Evolutionary conservation across 805 yeast species (phyloP), one percentile per base, ranked within the genome.

Genomic region (Brettanomyces bruxellensis): DNA sequence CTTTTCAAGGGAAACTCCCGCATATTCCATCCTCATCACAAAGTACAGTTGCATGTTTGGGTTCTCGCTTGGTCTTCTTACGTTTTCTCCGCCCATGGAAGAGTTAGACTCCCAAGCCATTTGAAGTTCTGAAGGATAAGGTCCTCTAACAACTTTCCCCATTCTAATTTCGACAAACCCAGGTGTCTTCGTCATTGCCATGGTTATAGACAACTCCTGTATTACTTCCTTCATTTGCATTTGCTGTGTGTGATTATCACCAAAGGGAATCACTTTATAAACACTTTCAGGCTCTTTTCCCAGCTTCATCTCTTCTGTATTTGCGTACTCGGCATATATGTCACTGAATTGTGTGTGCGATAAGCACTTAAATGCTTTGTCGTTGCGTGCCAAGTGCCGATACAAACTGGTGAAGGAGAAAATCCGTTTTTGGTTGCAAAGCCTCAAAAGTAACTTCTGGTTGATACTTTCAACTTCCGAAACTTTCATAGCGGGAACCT

Each of bases 221-320:
- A 70, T 60, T 7, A 72, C 59, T 49, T 74, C 72, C 18, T 61
- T 56, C 6, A 71, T 55, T 2, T 68, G 59, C 14, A 72, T 62
- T 54, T 75, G 79, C 5, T 67, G 70, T 34, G 57, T 54, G 34
- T 60, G 64, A 22, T 61, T 69, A 42, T 67, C 62, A 18, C 77
- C 78, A 62, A 78, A 76, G 8, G 83, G 81, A 45, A 76, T 68
- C 14, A 78, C 57, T 50, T 78, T 77, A 61, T 71, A 67, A 34
- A 75, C 71, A 41, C 60, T 60, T n/a, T 18, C 6, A 5, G 45
- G 45, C 7, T 28, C 25, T 11, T 18, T 25, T 32, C 60, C 45
- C 4, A 64, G 60, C 13, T 54, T 52, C 23, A 54, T 55, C 4
- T 58, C 51, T 28, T 28, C 32, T 7, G 11, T 9, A 28, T 6